Evolutionary conservation across 192 early-diverging fungal species (phyloP), one percentile per base, ranked within the genome.

Genomic region (Backusella macrospora): DNA sequence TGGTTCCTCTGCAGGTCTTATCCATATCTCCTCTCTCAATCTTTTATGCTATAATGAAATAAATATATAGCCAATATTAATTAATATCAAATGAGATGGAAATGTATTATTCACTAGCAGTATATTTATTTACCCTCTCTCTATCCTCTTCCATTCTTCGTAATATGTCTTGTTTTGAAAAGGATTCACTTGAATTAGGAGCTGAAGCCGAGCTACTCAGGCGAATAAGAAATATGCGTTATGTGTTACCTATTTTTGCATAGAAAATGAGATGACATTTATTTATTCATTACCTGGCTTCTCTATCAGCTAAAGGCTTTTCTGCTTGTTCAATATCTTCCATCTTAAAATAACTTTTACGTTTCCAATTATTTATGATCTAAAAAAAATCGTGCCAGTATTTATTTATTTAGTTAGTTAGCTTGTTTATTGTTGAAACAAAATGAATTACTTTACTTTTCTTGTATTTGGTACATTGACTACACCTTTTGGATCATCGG

Each of bases 131-230:
- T 83, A 86, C 83, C 34, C 87, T 75, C 52, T 88, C 87, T 68
- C 87, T 65, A 72, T 88, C 87, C 42, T 88, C 84, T 67, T 88
- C 87, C 81, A 88, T 86, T 26, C 87, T 81, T 39, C 76, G 77
- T 68, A 86, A 72, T 59, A 88, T 88, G 63, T 88, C 87, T 13
- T 78, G 71, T 45, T 81, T 84, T 29, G 83, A 75, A 48, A 88
- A 83, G 0, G 49, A 63, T 6, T 71, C 49, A 38, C 37, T 42
- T 62, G 37, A 68, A 59, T 14, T 72, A 21, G 71, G 64, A 5
- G 63, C 23, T 66, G 73, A 15, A 29, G 43, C 43, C 13, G 14
- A 62, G 40, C 63, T 47, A 46, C 5, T 67, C 3, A 5, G 3
- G 42, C 8, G 42, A 10, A 10, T 6, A 43, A 4, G 42, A 43